Percentiles rank a stretch among this genome's conserved stretches.
phyloP scores from a whole-genome alignment of 495 filamentous ascomycete species.

The Aspergillus coremiiformis region DNA sequence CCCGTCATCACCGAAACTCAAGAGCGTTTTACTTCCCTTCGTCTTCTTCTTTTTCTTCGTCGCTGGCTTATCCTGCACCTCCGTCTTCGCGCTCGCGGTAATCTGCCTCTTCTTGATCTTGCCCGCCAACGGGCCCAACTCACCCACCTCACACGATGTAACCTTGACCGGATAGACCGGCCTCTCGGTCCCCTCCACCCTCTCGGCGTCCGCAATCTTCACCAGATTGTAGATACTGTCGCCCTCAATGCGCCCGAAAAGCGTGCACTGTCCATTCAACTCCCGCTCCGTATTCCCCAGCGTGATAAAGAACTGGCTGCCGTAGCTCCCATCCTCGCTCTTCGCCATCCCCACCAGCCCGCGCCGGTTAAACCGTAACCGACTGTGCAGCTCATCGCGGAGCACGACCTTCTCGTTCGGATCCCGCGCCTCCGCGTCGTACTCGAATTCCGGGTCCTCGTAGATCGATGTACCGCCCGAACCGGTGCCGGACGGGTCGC shows the following conservation, averaged over 20 bases:
- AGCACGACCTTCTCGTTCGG: constrained; percentile 57
- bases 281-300: constrained; percentile 72
- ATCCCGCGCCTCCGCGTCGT: constrained; percentile 53
- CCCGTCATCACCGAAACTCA: constrained; percentile 86
- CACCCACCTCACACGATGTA: constrained; percentile 62
- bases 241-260: constrained; percentile 88
- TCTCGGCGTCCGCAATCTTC: constrained; percentile 82
- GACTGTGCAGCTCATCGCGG: constrained; percentile 84
- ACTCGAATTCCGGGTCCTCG: constrained; percentile 71
- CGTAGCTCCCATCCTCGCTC: constrained; percentile 64
- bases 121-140: constrained; percentile 78
- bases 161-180: constrained; percentile 84
- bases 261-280: constrained; percentile 80
- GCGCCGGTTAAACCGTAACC: constrained; percentile 86
- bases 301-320: constrained; percentile 96
- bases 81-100: constrained; percentile 19
- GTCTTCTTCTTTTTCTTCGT: constrained; percentile 71
- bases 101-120: constrained; percentile 70
- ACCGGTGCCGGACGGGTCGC: constrained; percentile 88
- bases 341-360: constrained; percentile 88
- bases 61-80: constrained; percentile 27
- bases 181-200: constrained; percentile 71
- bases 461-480: constrained; percentile 88
- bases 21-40: constrained; percentile 67
- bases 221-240: constrained; percentile 94